Conservation (phyloP, 805 yeast genomes). For the Yueomyces sinensis region DNA sequence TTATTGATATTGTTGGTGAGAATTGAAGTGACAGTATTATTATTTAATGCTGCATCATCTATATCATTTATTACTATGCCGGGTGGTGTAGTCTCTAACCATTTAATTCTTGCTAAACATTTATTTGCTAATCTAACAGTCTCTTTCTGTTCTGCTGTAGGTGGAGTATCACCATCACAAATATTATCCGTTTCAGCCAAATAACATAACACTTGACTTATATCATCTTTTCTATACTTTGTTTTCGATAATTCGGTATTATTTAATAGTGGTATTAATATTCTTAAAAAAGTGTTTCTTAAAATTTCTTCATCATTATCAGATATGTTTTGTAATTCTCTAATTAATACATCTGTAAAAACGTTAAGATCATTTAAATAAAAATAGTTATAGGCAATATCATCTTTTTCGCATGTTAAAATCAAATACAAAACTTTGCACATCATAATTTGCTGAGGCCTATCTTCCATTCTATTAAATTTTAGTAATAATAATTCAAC, state of each 20-base stretch:
- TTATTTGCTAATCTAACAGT: conserved; percentile 31
- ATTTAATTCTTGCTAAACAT: conserved; percentile 23
- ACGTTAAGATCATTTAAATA: conserved; percentile 80
- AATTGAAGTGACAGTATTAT: no score
- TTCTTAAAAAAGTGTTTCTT: conserved; percentile 61
- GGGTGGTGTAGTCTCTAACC: conserved; percentile 19
- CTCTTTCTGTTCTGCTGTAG: conserved; percentile 17
- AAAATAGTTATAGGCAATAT: conserved; percentile 46
- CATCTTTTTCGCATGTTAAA: conserved; percentile 40
- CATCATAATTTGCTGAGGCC: conserved; percentile 60
- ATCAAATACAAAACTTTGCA: conserved; percentile 66
- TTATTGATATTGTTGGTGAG: no score
- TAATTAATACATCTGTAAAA: conserved; percentile 64
- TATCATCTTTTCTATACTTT: conserved; percentile 43
- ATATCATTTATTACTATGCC: no score
- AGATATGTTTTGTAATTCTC: conserved; percentile 66
- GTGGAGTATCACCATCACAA: conserved; percentile 11
- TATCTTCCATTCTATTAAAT: conserved; percentile 63
- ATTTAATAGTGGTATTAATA: conserved; percentile 55
- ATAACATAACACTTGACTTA: conserved; percentile 37
- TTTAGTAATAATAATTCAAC: conserved; percentile 60
- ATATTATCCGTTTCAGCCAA: conserved; percentile 23
- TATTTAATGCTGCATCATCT: no score
- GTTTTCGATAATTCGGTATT: conserved; percentile 47
- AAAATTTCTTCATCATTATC: conserved; percentile 41